Percentiles rank a stretch among this genome's conserved stretches.
Evolutionary conservation across 352 stramenopile species (phyloP).

Genomic region (Phytophthora cajani): DNA sequence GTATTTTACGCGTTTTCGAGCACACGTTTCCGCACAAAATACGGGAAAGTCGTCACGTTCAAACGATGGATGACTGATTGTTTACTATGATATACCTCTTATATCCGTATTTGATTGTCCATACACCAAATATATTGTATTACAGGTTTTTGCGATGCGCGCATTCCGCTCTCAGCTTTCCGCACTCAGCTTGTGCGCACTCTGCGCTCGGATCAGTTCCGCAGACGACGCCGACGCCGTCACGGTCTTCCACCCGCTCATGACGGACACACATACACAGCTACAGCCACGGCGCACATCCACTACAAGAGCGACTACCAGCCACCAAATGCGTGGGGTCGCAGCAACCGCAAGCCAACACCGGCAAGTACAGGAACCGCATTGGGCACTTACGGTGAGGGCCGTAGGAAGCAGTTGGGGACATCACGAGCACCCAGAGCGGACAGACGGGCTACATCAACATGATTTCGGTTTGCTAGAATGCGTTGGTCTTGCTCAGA

Average conservation of each 20-base stretch:
- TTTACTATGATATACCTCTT: conserved; percentile 1
- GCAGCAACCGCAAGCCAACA: not conserved
- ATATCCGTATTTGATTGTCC: not conserved
- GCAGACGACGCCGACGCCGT: not conserved
- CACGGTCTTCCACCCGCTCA: too few relatives aligned
- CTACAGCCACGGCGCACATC: not conserved
- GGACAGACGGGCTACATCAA: too few relatives aligned
- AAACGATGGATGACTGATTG: not conserved
- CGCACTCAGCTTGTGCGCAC: not conserved
- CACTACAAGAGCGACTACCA: not conserved
- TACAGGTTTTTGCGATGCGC: not conserved
- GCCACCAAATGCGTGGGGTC: too few relatives aligned
- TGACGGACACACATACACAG: not conserved
- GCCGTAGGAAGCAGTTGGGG: not conserved
- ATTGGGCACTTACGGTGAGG: not conserved
- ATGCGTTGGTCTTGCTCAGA: too few relatives aligned
- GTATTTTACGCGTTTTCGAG: too few relatives aligned
- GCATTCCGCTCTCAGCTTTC: not conserved
- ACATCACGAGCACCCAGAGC: not conserved
- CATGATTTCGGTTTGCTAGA: too few relatives aligned
- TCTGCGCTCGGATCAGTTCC: not conserved
- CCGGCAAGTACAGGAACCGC: not conserved
- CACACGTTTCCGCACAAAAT: not conserved
- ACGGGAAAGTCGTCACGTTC: not conserved
- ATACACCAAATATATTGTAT: not conserved